Percentiles rank a stretch among this genome's conserved stretches.
These are phyloP conservation scores for Ceratobasidium papillatum DNA, from an alignment of 1,284 basidiomycete genomes.

Conservation along the genomic window DNA sequence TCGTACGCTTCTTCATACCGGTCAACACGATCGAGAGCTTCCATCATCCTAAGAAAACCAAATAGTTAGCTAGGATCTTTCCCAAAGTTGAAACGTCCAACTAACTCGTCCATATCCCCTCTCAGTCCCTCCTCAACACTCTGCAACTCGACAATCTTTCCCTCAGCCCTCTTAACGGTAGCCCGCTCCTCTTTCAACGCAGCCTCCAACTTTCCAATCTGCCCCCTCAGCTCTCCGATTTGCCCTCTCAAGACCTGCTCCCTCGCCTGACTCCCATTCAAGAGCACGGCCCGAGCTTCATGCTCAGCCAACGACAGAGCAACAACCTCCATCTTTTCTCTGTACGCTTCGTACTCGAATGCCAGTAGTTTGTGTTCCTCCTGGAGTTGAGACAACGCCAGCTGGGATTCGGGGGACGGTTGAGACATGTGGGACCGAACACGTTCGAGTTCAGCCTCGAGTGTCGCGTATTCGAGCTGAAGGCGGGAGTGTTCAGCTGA, in stretches of 20 bases:
- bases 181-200: slow-evolving; percentile 4
- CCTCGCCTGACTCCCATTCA: slow-evolving; percentile 33
- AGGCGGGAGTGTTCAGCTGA: not conserved
- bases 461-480: not conserved
- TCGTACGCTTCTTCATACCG: slow-evolving; percentile 36
- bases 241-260: slow-evolving; percentile 24
- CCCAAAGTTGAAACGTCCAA: not conserved
- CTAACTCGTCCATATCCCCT: slow-evolving; percentile 33
- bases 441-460: slow-evolving; percentile 20
- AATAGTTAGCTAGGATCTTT: not conserved
- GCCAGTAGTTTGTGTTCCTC: slow-evolving; percentile 11
- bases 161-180: not conserved
- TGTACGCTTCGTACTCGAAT: slow-evolving; percentile 20
- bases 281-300: slow-evolving; percentile 27
- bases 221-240: not conserved
- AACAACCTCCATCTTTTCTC: not conserved
- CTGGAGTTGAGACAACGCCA: slow-evolving; percentile 19
- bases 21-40: slow-evolving; percentile 30
- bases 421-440: not conserved
- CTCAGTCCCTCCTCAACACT: slow-evolving; percentile 14
- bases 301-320: slow-evolving; percentile 24
- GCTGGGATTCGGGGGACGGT: not conserved
- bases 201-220: slow-evolving; percentile 11
- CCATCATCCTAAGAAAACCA: slow-evolving; percentile 26
- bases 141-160: not conserved